Evolutionary conservation across 2,329 filamentous ascomycete species (phyloP), one percentile per base, ranked within the genome.

Genomic region (Cercospora sojina): DNA sequence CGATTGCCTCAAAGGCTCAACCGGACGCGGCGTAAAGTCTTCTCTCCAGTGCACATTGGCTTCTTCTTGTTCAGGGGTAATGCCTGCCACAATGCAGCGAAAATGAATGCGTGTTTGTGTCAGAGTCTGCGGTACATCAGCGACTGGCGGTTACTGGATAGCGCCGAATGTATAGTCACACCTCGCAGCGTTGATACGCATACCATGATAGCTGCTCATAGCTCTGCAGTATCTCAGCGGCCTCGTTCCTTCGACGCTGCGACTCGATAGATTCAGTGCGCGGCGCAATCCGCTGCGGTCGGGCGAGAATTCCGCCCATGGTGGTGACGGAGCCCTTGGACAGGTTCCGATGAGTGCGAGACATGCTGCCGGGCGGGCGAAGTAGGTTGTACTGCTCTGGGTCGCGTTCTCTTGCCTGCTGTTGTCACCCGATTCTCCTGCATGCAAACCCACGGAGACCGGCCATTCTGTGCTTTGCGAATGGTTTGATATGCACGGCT

Each of bases 191-290:
- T 29, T 67, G 29, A 23, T 71, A 67, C 2, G 75, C 69, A 23
- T 68, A 53, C 75, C 75, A 77, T 58, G 73, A 74, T 2, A 77
- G 67, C 56, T 71, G 69, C 66, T 77, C 75, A 61, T 77, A 77
- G 66, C 72, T 75, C 53, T 75, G 71, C 47, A 77, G 68, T 16
- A 72, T 74, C 57, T 74, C 66, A 18, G 71, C 72, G 3, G 75
- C 75, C 13, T 64, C 60, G 49, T 71, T 71, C 12, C 75, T 69
- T 47, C 35, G 49, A 13, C 64, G 62, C 23, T 75, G 66, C 16
- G 73, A 73, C 27, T 69, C 61, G 64, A 71, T 74, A 2, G 74
- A 70, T 64, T 77, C 74, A 12, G 73, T 72, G 62, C 67, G 69
- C 56, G 51, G 62, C 5, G 49, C 18, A 32, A 1, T 57, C 43